phyloP scores from a whole-genome alignment of 306 rosid genomes.

The Trifolium subterraneum region DNA sequence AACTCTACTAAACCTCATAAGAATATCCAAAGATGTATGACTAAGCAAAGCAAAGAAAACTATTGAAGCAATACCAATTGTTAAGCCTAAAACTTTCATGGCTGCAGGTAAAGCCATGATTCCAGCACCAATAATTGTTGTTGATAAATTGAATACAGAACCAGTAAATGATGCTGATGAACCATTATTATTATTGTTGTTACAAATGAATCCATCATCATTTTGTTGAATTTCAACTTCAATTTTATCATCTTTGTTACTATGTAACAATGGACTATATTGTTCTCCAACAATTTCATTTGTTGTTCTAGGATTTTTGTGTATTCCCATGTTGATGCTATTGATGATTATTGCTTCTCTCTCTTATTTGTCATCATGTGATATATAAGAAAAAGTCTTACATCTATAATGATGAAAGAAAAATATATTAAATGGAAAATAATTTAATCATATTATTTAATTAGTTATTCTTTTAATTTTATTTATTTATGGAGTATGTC shows the following conservation, averaged over 20 bases:
- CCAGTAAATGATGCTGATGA: slow-evolving; percentile 56
- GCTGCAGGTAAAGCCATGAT: slow-evolving; percentile 81
- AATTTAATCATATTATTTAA: too few species aligned
- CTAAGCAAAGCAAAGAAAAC: slow-evolving; percentile 60
- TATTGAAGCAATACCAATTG: slow-evolving; percentile 51
- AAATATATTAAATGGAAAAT: too few species aligned
- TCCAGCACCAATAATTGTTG: slow-evolving; percentile 76
- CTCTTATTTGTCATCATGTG: background rate
- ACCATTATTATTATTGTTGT: background rate
- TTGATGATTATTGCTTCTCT: background rate
- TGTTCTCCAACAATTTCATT: background rate
- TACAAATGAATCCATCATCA: slow-evolving; percentile 14
- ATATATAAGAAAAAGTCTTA: background rate
- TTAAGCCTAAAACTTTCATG: slow-evolving; percentile 68
- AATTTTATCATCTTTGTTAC: slow-evolving; percentile 27
- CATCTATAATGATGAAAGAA: too few species aligned
- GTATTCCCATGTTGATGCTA: background rate
- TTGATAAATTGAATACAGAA: slow-evolving; percentile 66
- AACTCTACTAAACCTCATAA: slow-evolving; percentile 62
- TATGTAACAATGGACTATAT: slow-evolving; percentile 39
- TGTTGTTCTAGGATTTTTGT: background rate
- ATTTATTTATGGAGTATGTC: too few species aligned
- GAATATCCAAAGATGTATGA: slow-evolving; percentile 58
- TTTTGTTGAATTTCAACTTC: background rate
- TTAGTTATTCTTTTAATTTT: too few species aligned